Evolutionary conservation across 2,329 filamentous ascomycete genomes (phyloP).

Genomic region (Neonectria punicea): DNA sequence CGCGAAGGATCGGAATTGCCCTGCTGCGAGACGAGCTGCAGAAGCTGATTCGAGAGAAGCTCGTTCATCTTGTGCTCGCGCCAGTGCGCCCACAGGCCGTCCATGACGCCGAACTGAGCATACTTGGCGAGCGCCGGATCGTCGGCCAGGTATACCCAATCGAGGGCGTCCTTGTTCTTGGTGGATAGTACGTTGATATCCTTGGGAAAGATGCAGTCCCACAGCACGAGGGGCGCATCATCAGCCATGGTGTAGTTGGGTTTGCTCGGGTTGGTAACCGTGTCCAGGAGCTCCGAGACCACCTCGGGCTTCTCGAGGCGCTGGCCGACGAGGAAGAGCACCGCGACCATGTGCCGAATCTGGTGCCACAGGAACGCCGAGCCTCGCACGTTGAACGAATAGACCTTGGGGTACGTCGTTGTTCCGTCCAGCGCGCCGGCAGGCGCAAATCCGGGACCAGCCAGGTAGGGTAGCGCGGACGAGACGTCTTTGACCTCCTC

Average conservation of each 20-base stretch:
- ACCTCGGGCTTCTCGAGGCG: constrained; percentile 81
- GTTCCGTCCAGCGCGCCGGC: constrained; percentile 17
- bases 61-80: constrained; percentile 89
- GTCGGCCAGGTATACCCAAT: constrained; percentile 85
- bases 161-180: constrained; percentile 65
- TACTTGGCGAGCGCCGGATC: constrained; percentile 68
- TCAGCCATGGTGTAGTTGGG: constrained; percentile 92
- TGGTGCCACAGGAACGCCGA: constrained; percentile 98
- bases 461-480: constrained; percentile 67
- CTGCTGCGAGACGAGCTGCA: constrained; percentile 68
- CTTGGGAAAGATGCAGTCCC: constrained; percentile 90
- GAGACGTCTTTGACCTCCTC: constrained; percentile 70
- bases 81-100: constrained; percentile 86
- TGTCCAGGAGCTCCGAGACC: constrained; percentile 79
- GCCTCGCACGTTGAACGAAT: constrained; percentile 88
- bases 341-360: constrained; percentile 90
- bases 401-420: constrained; percentile 70
- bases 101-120: constrained; percentile 73
- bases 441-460: constrained; percentile 50
- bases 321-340: constrained; percentile 94
- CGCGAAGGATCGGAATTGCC: constrained; percentile 41
- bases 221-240: constrained; percentile 90
- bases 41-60: constrained; percentile 77
- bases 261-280: constrained; percentile 74
- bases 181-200: constrained; percentile 44